Base-by-base conservation (phyloP, 2,329 filamentous ascomycete species). In the Ophiobolus disseminans region DNA sequence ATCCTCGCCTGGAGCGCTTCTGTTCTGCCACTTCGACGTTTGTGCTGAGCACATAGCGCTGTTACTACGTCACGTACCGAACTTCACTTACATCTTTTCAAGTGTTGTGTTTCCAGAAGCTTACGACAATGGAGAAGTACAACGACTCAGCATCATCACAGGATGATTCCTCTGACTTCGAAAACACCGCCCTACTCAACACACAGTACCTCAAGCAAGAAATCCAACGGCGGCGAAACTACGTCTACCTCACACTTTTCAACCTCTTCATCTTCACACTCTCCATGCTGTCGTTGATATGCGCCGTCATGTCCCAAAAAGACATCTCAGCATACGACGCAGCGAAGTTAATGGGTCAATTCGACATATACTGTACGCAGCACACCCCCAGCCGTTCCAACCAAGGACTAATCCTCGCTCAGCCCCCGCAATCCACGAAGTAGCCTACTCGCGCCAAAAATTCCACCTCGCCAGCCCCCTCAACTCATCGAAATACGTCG, bases 401-500 rank as follows among this genome's bases (percentile, higher is more conserved):
- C 11, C 10, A 7, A 4, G 9, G 8, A 5, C 23, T 7, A 20
- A 11, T 35, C 38, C 49, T 60, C 26, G 51, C n/a, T 4, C 3
- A 67, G 63, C 68, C 4, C 68, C 67, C 8, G 62, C 65, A 5
- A 65, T 63, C 52, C 57, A 70, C 40, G 42, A 67, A 14, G 62
- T 69, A 7, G 62, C 64, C 31, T 70, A 71, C 45, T 44, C 54
- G 4, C 46, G 57, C 17, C 48, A 52, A 5, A 62, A 65, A n/a
- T 71, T 70, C 48, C 41, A 56, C n/a, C 37, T 70, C 5, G 47
- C 65, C 2, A 60, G 55, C 14, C 66, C 66, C 4, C 45, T 70
- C 31, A 70, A 69, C 44, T 48, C 59, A 1, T 70, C 66, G 17
- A 68, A 67, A 43, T 86, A 80, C 57, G 78, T 85, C 30, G 83